These are phyloP conservation scores for Malassezia sp. DNA, from an alignment of 1,284 basidiomycete species.

Conservation along the genomic window DNA sequence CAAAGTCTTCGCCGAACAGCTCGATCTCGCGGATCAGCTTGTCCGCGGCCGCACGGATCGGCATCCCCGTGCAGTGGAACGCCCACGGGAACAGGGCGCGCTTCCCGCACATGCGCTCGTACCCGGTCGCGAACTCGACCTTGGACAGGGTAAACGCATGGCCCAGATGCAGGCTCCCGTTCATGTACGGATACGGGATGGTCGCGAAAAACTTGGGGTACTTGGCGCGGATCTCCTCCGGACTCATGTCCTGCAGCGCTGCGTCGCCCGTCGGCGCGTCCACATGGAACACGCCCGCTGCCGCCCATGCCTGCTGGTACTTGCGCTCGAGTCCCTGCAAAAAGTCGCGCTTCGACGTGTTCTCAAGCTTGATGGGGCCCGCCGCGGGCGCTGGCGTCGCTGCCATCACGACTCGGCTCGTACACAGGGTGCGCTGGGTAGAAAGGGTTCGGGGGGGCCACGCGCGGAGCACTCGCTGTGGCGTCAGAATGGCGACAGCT, in stretches of 20 bases:
- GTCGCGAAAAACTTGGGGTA: slow-evolving; percentile 95
- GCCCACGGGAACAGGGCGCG: slow-evolving; percentile 83
- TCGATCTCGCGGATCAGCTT: slow-evolving; percentile 96
- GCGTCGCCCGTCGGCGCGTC: slow-evolving; percentile 56
- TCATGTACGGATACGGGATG: slow-evolving; percentile 83
- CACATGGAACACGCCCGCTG: slow-evolving; percentile 60
- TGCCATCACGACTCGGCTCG: slow-evolving; percentile 17
- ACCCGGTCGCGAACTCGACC: slow-evolving; percentile 92
- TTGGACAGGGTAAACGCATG: slow-evolving; percentile 98
- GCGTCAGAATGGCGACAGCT: too few relatives aligned
- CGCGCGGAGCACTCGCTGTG: too few relatives aligned
- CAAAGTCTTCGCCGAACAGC: slow-evolving; percentile 83
- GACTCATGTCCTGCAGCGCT: slow-evolving; percentile 27
- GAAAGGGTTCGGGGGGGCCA: too few relatives aligned
- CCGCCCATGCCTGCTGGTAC: slow-evolving; percentile 70
- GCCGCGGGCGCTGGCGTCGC: slow-evolving; percentile 22
- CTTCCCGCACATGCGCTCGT: slow-evolving; percentile 89
- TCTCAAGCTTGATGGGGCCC: slow-evolving; percentile 47
- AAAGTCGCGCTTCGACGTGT: slow-evolving; percentile 79
- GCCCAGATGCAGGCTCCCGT: slow-evolving; percentile 89
- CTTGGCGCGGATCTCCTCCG: slow-evolving; percentile 51
- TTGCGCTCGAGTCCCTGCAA: slow-evolving; percentile 69
- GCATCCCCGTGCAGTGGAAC: slow-evolving; percentile 95
- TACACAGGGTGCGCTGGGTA: background rate
- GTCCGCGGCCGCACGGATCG: slow-evolving; percentile 94